Evolutionary conservation across 2,329 filamentous ascomycete genomes (phyloP).

Genomic region (Aspergillus hiratsukae): DNA sequence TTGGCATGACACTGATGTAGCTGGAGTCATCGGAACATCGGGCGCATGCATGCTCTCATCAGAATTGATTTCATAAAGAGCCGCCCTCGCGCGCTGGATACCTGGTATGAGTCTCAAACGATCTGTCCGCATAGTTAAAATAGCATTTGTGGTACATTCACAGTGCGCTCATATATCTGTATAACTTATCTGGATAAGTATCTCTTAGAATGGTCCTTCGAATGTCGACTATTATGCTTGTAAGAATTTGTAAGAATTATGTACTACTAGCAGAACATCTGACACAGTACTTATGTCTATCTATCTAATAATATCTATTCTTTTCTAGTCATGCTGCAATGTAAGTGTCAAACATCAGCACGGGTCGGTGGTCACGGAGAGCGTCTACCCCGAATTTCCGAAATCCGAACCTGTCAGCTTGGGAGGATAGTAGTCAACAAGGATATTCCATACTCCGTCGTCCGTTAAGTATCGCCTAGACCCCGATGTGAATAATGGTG

Average conservation of each 20-base stretch:
- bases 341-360: not conserved
- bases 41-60: too few species aligned
- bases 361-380: slow-evolving; percentile 11
- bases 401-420: not conserved
- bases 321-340: not conserved
- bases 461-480: not conserved
- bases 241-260: too few species aligned
- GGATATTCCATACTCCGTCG: too few species aligned
- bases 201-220: not conserved
- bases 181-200: too few species aligned
- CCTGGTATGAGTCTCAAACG: not conserved
- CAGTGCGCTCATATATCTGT: too few species aligned
- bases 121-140: not conserved
- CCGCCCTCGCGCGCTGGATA: not conserved
- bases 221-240: not conserved
- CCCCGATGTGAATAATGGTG: not conserved
- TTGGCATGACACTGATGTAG: not conserved
- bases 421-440: not conserved
- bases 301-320: not conserved
- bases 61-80: too few species aligned
- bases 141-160: not conserved
- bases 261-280: too few species aligned
- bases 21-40: too few species aligned
- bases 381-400: slow-evolving; percentile 5
- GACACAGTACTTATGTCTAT: too few species aligned